These are phyloP conservation scores for Russula dissimulans DNA, from an alignment of 768 basidiomycete genomes.

Conservation along the genomic window DNA sequence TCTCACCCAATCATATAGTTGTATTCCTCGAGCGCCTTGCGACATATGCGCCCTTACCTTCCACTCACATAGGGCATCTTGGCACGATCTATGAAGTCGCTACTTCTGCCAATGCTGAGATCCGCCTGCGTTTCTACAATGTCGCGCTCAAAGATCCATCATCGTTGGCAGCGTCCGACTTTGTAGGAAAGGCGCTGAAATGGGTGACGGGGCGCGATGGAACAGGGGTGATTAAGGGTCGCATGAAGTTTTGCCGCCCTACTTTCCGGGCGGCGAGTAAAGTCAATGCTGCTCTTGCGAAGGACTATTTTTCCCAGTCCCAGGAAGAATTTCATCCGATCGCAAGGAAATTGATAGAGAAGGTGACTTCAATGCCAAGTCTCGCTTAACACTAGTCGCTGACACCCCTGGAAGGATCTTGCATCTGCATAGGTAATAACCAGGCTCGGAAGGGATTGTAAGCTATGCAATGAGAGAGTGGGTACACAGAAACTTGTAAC, in stretches of 20 bases:
- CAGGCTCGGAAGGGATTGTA: not conserved
- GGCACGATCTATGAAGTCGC: constrained; percentile 43
- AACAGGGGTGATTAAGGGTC: constrained; percentile 55
- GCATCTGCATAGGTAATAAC: not conserved
- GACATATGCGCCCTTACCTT: constrained; percentile 50
- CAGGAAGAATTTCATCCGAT: constrained; percentile 66
- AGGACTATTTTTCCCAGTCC: constrained; percentile 37
- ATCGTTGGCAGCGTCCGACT: constrained; percentile 40
- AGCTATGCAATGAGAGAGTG: too few species aligned
- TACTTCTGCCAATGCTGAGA: constrained; percentile 61
- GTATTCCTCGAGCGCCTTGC: constrained; percentile 80
- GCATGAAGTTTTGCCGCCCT: constrained; percentile 82
- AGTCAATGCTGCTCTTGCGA: constrained; percentile 47
- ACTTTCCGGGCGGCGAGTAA: constrained; percentile 46
- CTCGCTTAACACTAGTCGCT: not conserved
- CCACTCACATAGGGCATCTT: constrained; percentile 48
- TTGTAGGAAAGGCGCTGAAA: constrained; percentile 43
- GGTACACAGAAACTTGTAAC: not conserved
- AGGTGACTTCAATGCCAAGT: constrained; percentile 34
- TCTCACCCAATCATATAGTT: constrained; percentile 37
- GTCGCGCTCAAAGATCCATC: constrained; percentile 48
- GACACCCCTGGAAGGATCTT: constrained; percentile 23
- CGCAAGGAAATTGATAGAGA: constrained; percentile 64
- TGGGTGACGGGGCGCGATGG: constrained; percentile 62
- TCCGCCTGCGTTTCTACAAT: constrained; percentile 70